Conservation (phyloP, 352 stramenopile genomes). For the Phytophthora multivora region DNA sequence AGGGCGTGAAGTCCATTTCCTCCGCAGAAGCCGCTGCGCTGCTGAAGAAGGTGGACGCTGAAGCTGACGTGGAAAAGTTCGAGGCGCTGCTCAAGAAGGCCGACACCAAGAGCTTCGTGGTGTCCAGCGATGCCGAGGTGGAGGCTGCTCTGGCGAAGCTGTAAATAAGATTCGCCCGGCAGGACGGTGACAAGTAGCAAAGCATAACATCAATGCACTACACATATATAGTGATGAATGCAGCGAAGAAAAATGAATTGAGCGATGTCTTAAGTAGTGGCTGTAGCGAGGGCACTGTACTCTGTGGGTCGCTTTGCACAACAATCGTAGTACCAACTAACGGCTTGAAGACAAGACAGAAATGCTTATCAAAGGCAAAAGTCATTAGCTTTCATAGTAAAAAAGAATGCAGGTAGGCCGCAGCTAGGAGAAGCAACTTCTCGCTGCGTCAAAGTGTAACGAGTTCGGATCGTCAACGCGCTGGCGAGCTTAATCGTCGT, state of each 20-base stretch:
- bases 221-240: conserved; percentile 38
- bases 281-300: too few relatives aligned
- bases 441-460: too few relatives aligned
- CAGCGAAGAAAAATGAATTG: conserved; percentile 21
- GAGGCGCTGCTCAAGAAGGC: conserved; percentile 64
- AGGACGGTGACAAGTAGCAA: conserved; percentile 34
- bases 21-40: conserved; percentile 47
- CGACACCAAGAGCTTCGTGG: conserved; percentile 70
- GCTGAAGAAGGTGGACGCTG: conserved; percentile 57
- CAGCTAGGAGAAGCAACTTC: too few relatives aligned
- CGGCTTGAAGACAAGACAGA: too few relatives aligned
- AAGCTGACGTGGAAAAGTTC: conserved; percentile 64
- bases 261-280: too few relatives aligned
- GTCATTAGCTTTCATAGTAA: too few relatives aligned
- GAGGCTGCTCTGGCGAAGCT: conserved; percentile 62
- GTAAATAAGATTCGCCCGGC: conserved; percentile 42
- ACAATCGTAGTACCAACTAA: too few relatives aligned
- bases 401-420: too few relatives aligned
- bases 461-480: too few relatives aligned
- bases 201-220: conserved; percentile 30
- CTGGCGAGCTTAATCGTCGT: not conserved
- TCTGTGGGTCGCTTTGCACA: not conserved
- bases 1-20: conserved; percentile 72
- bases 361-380: too few relatives aligned
- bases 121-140: conserved; percentile 65